These are phyloP conservation scores for Fonsecaea pedrosoi DNA, from an alignment of 2,329 filamentous ascomycete species.

Conservation along the genomic window DNA sequence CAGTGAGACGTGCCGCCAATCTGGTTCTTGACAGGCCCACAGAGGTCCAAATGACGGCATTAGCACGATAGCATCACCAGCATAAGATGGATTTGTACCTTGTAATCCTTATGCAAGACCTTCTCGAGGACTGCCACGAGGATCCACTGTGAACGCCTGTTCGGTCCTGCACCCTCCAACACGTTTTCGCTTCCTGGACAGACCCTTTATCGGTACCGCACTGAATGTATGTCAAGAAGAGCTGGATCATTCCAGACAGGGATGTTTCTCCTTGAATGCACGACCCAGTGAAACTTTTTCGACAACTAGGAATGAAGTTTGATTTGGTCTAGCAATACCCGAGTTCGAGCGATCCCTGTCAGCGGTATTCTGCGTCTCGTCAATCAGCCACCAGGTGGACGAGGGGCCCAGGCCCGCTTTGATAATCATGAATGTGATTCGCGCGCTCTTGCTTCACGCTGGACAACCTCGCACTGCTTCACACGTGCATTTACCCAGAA, in stretches of 20 bases:
- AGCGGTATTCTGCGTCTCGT: background rate
- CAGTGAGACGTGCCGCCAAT: conserved; percentile 13
- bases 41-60: conserved; percentile 3
- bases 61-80: background rate
- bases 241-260: background rate
- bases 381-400: background rate
- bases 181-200: background rate
- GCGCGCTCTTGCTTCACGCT: background rate
- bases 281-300: background rate
- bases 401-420: background rate
- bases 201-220: background rate
- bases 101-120: background rate
- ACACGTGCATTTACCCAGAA: background rate
- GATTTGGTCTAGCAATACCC: background rate
- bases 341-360: background rate
- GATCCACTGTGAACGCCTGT: background rate
- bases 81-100: background rate
- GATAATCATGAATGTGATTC: background rate
- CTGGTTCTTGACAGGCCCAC: conserved; percentile 6
- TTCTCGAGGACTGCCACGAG: background rate
- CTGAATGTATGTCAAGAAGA: background rate
- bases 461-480: background rate
- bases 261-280: background rate
- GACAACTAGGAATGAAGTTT: background rate
- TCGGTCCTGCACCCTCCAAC: background rate